Percentiles rank a stretch among this genome's conserved stretches.
phyloP scores from a whole-genome alignment of 2,329 filamentous ascomycete genomes.

The Nemania bipapillata region DNA sequence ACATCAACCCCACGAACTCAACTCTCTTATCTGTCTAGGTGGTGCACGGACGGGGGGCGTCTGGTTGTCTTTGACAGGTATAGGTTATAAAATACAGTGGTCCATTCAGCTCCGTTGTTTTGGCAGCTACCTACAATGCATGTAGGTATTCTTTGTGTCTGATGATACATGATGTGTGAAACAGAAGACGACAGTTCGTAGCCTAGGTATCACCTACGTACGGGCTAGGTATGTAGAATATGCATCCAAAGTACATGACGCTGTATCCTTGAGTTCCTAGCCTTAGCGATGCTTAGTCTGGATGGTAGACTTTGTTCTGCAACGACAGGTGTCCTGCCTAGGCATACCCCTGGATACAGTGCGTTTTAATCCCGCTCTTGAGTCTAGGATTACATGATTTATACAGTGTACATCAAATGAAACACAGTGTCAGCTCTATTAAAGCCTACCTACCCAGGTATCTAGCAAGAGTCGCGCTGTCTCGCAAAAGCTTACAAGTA shows the following conservation, averaged over 20 bases:
- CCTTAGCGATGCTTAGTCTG: not conserved
- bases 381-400: not conserved
- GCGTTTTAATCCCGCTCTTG: not conserved
- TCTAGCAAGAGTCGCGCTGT: not conserved
- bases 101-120: constrained; percentile 16
- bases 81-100: constrained; percentile 5
- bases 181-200: not conserved
- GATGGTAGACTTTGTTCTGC: not conserved
- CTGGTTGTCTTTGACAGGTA: not conserved
- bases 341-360: not conserved
- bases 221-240: not conserved
- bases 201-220: too few species aligned
- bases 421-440: not conserved
- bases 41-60: not conserved
- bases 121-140: too few species aligned
- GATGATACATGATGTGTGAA: not conserved
- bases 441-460: not conserved
- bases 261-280: not conserved
- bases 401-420: not conserved
- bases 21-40: not conserved
- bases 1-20: not conserved
- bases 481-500: constrained; percentile 10
- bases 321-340: not conserved
- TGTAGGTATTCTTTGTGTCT: not conserved
- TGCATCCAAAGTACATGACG: not conserved